phyloP scores from a whole-genome alignment of 495 filamentous ascomycete species.

The Aspergillus haitiensis region DNA sequence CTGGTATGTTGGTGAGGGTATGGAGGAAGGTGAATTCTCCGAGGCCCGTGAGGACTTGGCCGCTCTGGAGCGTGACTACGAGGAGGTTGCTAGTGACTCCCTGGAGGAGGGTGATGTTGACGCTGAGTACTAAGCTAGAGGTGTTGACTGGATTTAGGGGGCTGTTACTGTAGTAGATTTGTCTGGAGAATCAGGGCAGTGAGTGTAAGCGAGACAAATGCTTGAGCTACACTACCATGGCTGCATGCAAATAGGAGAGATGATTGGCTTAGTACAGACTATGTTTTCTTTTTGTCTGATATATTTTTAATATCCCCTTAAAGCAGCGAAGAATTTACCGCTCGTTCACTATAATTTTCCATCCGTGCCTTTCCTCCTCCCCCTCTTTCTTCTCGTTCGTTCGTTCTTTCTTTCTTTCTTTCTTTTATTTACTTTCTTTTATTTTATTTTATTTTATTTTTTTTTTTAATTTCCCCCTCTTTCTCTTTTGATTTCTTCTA shows the following conservation, averaged over 20 bases:
- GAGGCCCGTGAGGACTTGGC: constrained; percentile 98
- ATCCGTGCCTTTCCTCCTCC: neutral
- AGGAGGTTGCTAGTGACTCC: constrained; percentile 97
- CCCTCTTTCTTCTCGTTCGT: neutral
- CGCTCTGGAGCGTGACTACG: constrained; percentile 97
- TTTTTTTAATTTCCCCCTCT: neutral
- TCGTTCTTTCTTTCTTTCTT: too few species aligned
- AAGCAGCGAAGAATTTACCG: constrained; percentile 47
- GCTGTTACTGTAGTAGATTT: constrained; percentile 20
- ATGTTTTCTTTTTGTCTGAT: constrained; percentile 45
- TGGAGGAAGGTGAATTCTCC: constrained; percentile 99
- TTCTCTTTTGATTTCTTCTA: too few species aligned
- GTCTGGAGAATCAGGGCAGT: constrained; percentile 28
- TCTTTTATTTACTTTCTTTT: too few species aligned
- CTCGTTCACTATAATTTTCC: constrained; percentile 31
- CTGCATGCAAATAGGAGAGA: constrained; percentile 47
- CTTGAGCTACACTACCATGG: constrained; percentile 31
- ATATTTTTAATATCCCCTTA: constrained; percentile 51
- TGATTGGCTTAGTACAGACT: constrained; percentile 46
- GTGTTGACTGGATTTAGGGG: constrained; percentile 19
- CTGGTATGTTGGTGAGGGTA: constrained; percentile 99
- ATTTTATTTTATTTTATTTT: constrained; percentile 6
- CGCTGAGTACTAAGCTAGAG: constrained; percentile 83
- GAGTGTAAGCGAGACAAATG: constrained; percentile 23
- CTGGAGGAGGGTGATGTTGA: constrained; percentile 83